Base-by-base conservation (phyloP, 306 rosid genomes). In the Glycine soja region DNA sequence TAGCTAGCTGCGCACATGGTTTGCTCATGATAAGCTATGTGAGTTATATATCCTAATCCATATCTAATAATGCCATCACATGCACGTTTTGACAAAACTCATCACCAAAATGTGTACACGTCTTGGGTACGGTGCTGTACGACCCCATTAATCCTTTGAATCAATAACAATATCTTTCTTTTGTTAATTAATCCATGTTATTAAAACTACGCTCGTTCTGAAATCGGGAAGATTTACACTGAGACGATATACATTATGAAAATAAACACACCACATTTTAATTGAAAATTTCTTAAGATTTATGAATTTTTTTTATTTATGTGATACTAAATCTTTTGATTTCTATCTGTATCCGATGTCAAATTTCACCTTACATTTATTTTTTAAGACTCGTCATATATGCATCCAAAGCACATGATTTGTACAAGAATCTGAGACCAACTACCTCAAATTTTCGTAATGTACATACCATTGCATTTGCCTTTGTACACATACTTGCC, bases 1-100 rank as follows among this genome's bases (percentile, higher is more conserved):
- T 51, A 36, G 40, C 51, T 68, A 48, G 79, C 19, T 70, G 63
- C 46, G 51, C 89, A 83, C 87, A 83, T 86, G 89, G 83, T 82
- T 24, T 80, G 80, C 24, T 79, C 56, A 75, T 63, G 85, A 83
- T 45, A 71, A 63, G 80, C 51, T 12, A 75, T 53, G 19, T n/a
- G 65, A 3, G 76, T 43, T 79, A 19, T 58, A 40, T 69, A 73
- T 64, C 61, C 46, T 40, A 81, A 61, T 79, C 57, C 74, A 65
- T 42, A 72, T 14, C 61, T 11, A 76, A 80, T 68, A 59, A 80
- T 74, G 70, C 42, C 16, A 83, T 83, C 89, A 83, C 87, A 80
- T 83, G 89, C 70, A 16, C 4, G 19, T 14, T 75, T 86, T 83
- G 79, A 86, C 72, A 36, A 82, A 82, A 59, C 66, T 77, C 43